A percentile compares a stretch with the other conserved stretches of the same genome.
phyloP scores from a whole-genome alignment of 2,329 filamentous ascomycete genomes.

The Penicillium brevicompactum region DNA sequence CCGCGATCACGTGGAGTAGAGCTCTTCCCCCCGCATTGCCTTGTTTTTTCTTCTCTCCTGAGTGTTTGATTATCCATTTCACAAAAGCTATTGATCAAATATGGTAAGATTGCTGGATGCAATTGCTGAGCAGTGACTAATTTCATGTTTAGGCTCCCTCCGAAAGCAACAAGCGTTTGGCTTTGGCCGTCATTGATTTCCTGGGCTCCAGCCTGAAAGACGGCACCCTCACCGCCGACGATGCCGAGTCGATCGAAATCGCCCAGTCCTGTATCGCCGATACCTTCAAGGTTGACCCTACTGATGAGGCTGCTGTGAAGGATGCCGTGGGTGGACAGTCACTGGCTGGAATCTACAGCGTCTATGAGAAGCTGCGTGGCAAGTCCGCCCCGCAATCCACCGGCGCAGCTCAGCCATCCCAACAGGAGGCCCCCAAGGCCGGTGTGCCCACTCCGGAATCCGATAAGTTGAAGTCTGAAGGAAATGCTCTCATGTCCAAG shows the following conservation, averaged over 20 bases:
- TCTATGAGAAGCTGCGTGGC: conserved; percentile 92
- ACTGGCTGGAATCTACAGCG: conserved; percentile 86
- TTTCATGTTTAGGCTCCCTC: conserved; percentile 38
- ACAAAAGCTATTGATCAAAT: conserved; percentile 1
- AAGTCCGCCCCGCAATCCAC: conserved; percentile 55
- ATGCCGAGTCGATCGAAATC: conserved; percentile 91
- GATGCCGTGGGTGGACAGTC: conserved; percentile 83
- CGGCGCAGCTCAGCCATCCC: conserved; percentile 41
- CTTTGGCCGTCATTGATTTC: conserved; percentile 96
- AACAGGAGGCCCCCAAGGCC: conserved; percentile 40
- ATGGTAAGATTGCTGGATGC: conserved; percentile 20
- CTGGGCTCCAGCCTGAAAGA: conserved; percentile 81
- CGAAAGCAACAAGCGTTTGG: conserved; percentile 79
- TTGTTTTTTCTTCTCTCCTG: conserved; percentile 17
- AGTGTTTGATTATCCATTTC: conserved; percentile 7
- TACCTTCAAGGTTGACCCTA: conserved; percentile 91
- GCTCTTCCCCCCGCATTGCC: conserved; percentile 27
- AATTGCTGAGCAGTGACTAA: background rate
- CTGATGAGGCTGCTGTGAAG: conserved; percentile 69
- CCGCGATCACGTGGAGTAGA: conserved; percentile 24
- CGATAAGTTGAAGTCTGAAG: conserved; percentile 83
- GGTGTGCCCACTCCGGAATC: conserved; percentile 65
- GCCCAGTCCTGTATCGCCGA: conserved; percentile 93
- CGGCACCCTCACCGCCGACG: conserved; percentile 83
- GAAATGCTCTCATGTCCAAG: conserved; percentile 91